Conservation (phyloP, 1,284 basidiomycete genomes). For the Malassezia nana region DNA sequence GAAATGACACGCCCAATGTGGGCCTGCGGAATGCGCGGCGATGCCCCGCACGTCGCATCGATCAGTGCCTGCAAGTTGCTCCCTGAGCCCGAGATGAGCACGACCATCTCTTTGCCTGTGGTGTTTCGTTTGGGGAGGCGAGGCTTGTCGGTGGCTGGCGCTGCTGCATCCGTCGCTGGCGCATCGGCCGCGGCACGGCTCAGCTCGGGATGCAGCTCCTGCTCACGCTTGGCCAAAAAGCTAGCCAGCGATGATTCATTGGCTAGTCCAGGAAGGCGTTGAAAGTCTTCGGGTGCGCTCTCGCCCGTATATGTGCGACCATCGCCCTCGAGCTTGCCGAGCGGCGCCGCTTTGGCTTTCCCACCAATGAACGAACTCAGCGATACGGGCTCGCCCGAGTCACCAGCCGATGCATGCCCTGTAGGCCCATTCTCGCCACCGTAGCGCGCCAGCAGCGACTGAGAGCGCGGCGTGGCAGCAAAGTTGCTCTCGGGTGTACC, state of each 20-base stretch:
- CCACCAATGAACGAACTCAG: slow-evolving; percentile 47
- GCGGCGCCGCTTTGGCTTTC: slow-evolving; percentile 36
- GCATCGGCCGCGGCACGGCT: not conserved
- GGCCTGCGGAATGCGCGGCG: slow-evolving; percentile 50
- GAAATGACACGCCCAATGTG: slow-evolving; percentile 75
- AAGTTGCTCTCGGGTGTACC: not conserved
- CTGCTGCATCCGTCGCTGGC: not conserved
- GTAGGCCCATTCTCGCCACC: slow-evolving; percentile 45
- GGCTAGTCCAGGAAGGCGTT: slow-evolving; percentile 28
- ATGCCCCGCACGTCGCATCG: slow-evolving; percentile 65
- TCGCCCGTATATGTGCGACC: slow-evolving; percentile 38
- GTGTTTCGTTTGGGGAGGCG: slow-evolving; percentile 1
- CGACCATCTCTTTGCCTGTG: slow-evolving; percentile 37
- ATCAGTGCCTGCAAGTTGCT: slow-evolving; percentile 92
- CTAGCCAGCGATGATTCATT: slow-evolving; percentile 31
- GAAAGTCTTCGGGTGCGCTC: slow-evolving; percentile 27
- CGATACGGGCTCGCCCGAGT: slow-evolving; percentile 29
- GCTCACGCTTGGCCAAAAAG: slow-evolving; percentile 33
- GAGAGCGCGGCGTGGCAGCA: not conserved
- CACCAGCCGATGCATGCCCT: slow-evolving; percentile 26
- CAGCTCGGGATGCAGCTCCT: slow-evolving; percentile 7
- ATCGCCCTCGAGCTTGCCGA: slow-evolving; percentile 40
- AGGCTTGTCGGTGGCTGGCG: not conserved
- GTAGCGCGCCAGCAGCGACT: slow-evolving; percentile 33
- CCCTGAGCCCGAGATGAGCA: slow-evolving; percentile 50